phyloP scores from a whole-genome alignment of 2,329 filamentous ascomycete genomes.

The Gaeumannomyces tritici region DNA sequence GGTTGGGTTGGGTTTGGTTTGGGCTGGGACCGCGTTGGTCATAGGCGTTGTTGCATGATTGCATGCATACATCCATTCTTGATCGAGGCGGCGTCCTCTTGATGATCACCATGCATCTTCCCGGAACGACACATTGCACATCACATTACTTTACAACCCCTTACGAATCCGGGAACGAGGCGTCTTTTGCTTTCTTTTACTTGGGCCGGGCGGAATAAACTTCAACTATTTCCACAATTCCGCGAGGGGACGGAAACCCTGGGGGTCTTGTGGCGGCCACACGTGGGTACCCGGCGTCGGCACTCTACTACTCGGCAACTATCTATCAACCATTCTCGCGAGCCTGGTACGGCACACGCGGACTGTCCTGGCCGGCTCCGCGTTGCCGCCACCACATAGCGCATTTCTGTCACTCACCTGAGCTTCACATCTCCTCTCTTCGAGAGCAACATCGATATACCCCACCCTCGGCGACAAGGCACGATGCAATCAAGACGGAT shows the following conservation, averaged over 20 bases:
- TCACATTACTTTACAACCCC: background rate
- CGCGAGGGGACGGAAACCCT: background rate
- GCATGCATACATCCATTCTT: background rate
- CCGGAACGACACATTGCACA: background rate
- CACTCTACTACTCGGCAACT: background rate
- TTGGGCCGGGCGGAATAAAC: background rate
- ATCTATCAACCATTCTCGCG: background rate
- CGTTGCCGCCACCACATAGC: background rate
- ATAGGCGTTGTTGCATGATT: background rate
- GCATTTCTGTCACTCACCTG: background rate
- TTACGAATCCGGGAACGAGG: background rate
- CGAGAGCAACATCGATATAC: background rate
- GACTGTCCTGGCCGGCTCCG: too few species aligned
- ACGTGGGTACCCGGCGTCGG: background rate
- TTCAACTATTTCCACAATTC: background rate
- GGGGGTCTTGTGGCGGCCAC: background rate
- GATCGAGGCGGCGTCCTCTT: slow-evolving; percentile 6
- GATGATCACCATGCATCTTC: background rate
- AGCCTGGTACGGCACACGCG: background rate
- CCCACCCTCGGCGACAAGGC: background rate
- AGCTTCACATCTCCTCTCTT: background rate
- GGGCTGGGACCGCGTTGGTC: background rate
- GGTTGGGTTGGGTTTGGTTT: slow-evolving; percentile 1
- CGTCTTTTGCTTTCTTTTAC: background rate
- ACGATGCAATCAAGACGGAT: background rate